These are phyloP conservation scores for Aphanomyces cochlioides DNA, from an alignment of 352 stramenopile species.

Conservation along the genomic window DNA sequence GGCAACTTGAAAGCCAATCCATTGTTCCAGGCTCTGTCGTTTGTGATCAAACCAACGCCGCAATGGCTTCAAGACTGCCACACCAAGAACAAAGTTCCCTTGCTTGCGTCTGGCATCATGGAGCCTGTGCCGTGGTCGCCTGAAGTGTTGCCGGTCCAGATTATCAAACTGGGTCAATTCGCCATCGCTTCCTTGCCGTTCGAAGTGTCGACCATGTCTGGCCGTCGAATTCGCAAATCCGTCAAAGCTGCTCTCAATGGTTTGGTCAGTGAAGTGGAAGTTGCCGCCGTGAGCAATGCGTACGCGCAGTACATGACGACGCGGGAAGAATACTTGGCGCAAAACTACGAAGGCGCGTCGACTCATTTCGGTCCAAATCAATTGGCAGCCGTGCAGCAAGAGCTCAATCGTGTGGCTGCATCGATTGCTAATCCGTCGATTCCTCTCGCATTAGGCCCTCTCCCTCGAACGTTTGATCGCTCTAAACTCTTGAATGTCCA, in stretches of 20 bases:
- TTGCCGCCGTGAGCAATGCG: slow-evolving; percentile 50
- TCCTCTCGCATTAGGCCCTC: slow-evolving; percentile 37
- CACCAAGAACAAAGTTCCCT: slow-evolving; percentile 38
- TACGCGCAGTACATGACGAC: slow-evolving; percentile 69
- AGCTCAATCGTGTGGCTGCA: slow-evolving; percentile 41
- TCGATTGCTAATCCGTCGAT: slow-evolving; percentile 36
- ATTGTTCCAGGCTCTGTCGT: slow-evolving; percentile 34
- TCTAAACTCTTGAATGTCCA: slow-evolving; percentile 39
- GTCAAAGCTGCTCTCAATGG: slow-evolving; percentile 35
- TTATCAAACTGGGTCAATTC: slow-evolving; percentile 53
- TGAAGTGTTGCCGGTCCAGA: slow-evolving; percentile 49
- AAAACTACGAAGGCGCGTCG: slow-evolving; percentile 70
- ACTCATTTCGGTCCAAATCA: slow-evolving; percentile 70
- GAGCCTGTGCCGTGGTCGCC: slow-evolving; percentile 44
- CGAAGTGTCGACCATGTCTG: slow-evolving; percentile 60
- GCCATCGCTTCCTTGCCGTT: slow-evolving; percentile 51
- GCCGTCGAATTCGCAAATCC: slow-evolving; percentile 42
- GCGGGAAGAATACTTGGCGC: slow-evolving; percentile 51
- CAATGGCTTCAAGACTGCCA: slow-evolving; percentile 47
- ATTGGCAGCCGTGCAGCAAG: slow-evolving; percentile 51
- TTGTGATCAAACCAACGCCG: slow-evolving; percentile 37
- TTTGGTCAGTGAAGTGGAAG: slow-evolving; percentile 46
- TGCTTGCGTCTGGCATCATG: slow-evolving; percentile 44
- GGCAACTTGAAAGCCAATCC: slow-evolving; percentile 39
- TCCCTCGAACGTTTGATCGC: slow-evolving; percentile 41